These are phyloP conservation scores for Candida corydali DNA, from an alignment of 805 yeast species.

Conservation along the genomic window DNA sequence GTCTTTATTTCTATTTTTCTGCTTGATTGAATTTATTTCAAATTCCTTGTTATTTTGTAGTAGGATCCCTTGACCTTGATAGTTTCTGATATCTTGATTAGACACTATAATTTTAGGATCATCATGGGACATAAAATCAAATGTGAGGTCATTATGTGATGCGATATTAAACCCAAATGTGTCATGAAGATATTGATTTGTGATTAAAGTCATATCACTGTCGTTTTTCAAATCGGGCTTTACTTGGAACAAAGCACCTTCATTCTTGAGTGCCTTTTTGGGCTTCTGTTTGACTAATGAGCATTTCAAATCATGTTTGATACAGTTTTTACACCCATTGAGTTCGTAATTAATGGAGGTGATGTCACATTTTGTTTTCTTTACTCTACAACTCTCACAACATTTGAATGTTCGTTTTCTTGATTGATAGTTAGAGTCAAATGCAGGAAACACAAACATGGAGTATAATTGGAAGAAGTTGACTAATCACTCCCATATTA, in stretches of 20 bases:
- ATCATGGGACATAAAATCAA: constrained; percentile 20
- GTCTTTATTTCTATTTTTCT: background rate
- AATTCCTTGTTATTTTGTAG: constrained; percentile 12
- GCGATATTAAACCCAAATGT: constrained; percentile 22
- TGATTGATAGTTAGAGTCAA: constrained; percentile 28
- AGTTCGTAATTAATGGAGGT: constrained; percentile 20
- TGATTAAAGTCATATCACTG: constrained; percentile 11
- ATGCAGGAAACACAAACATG: constrained; percentile 36
- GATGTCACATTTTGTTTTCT: constrained; percentile 26
- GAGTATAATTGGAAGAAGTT: too few species aligned
- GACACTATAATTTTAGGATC: constrained; percentile 25
- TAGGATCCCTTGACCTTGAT: constrained; percentile 24
- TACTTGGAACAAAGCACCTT: background rate
- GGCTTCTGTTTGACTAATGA: constrained; percentile 10
- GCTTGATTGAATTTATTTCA: constrained; percentile 11
- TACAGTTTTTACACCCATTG: constrained; percentile 27
- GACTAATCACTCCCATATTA: too few species aligned
- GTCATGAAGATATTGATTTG: constrained; percentile 18
- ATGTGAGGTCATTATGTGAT: constrained; percentile 16
- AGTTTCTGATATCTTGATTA: constrained; percentile 17
- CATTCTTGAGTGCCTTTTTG: background rate
- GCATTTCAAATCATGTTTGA: constrained; percentile 17
- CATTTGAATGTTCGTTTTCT: constrained; percentile 32
- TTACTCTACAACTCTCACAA: constrained; percentile 26
- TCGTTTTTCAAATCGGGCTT: background rate